These are phyloP conservation scores for Schoenoplectus tabernaemontani DNA, from an alignment of 202 grass and related monocot species.

Conservation along the genomic window DNA sequence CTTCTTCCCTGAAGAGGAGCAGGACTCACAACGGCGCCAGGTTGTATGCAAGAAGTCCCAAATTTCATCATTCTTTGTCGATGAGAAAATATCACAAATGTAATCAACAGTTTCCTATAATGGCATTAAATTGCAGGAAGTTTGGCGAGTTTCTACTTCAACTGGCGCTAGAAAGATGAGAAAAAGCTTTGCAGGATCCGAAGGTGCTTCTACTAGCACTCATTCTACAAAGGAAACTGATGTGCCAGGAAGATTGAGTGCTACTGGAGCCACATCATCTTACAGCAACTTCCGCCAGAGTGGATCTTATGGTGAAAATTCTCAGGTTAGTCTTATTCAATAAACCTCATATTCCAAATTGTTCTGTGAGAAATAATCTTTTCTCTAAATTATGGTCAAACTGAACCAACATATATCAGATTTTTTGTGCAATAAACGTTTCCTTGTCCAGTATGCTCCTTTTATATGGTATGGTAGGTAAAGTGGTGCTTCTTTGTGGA, in stretches of 20 bases:
- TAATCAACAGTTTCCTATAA: conserved; percentile 20
- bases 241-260: conserved; percentile 44
- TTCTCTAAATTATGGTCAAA: neutral
- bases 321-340: conserved; percentile 45
- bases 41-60: conserved; percentile 32
- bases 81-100: conserved; percentile 22
- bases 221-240: conserved; percentile 60
- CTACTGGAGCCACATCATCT: conserved; percentile 34
- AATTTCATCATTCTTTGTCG: neutral
- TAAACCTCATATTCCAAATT: neutral
- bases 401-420: neutral
- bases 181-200: conserved; percentile 49
- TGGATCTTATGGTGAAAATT: conserved; percentile 43
- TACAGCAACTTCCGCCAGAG: conserved; percentile 40
- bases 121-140: conserved; percentile 49
- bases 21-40: conserved; percentile 86
- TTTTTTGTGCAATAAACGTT: neutral
- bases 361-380: neutral
- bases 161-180: conserved; percentile 62
- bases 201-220: conserved; percentile 57
- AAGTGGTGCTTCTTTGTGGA: neutral
- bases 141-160: conserved; percentile 97
- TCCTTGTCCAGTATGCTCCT: neutral
- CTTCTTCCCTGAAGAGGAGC: conserved; percentile 91
- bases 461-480: neutral